Base-by-base conservation (phyloP, 305 asterid genomes). In the Striga hermonthica region DNA sequence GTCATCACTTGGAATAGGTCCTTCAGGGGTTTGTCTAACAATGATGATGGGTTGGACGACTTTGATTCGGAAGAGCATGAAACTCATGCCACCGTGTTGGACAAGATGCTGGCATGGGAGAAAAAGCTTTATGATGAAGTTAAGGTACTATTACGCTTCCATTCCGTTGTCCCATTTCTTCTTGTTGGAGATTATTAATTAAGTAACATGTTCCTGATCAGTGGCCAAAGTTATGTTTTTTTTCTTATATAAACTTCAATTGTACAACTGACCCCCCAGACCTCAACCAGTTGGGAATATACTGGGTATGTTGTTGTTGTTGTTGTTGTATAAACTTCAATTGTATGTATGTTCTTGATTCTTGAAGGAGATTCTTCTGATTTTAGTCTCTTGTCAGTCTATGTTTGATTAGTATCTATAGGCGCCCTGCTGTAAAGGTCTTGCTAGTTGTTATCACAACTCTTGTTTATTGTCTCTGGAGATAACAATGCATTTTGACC, bases 51-150 rank as follows among this genome's bases (percentile, higher is more conserved):
- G 35, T 74, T 70, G 52, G 95, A 94, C 67, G 99, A 86, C 66
- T 84, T 87, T 62, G 99, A 94, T 72, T 86, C 91, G 5, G 98
- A 91, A 77, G 99, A 94, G 83, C 75, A 85, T 45, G 99, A 94
- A 82, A 91, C 96, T 38, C 99, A 94, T 75, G 99, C 99, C 28
- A 91, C 98, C 0, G 98, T 94, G 69, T 80, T 94, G 84, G 99
- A 94, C 90, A 94, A 94, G 83, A 85, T 94, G 96, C 89, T 94
- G 47, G 99, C 99, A 5, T 94, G 99, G 99, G 99, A 94, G 84
- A 94, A 94, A 79, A 94, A 94, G 83, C 93, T 94, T 57, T 94
- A 91, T 70, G 99, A 94, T 65, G 99, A 94, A 87, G 98, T 91
- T 71, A 94, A 94, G 95, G 99, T 94, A 81, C 75, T n/a, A 31